Base-by-base conservation (phyloP, 2,329 filamentous ascomycete species). In the Diaporthe helianthi region DNA sequence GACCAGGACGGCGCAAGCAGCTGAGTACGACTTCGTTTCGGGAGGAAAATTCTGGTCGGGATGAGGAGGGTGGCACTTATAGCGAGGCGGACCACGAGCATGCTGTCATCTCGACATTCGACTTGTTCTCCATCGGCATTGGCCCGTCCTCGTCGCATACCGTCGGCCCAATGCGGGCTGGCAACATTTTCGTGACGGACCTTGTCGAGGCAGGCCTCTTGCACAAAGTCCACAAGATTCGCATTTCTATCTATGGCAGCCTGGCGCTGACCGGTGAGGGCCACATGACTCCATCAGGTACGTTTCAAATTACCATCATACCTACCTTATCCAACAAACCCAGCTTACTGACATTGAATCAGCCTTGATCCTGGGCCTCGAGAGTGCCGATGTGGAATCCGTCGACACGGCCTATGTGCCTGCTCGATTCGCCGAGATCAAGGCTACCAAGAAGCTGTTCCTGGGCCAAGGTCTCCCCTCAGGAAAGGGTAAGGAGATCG, bases 61-160 rank as follows among this genome's bases (percentile, higher is more conserved):
- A 60, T 5, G 70, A 70, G 7, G 52, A 79, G 3, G 73, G 78
- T 2, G 81, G 82, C 65, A 81, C 79, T 13, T 85, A 85, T 74
- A 84, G 80, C 71, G 83, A 85, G 72, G 79, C 83, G 1, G 83
- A 84, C 58, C 81, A 83, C 55, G 83, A 85, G 72, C 83, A 85
- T 72, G 83, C 83, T 69, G 83, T 85, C 73, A 85, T 85, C 68
- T 85, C 83, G 2, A 83, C 83, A 0, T 85, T 85, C 71, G 83
- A 85, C 73, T 78, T 85, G 41, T 85, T 85, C 75, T 85, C 83
- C 38, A 84, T 85, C 65, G 83, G 83, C 72, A 85, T 85, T 72
- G 83, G 83, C 0, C 83, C 83, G 13, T 85, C 83, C 0, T 85
- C 83, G 2, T 85, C 83, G 13, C 83, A 85, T 74, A 85, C 83